Base-by-base conservation (phyloP, 1,284 basidiomycete genomes). In the Cutaneotrichosporon mucoides region DNA sequence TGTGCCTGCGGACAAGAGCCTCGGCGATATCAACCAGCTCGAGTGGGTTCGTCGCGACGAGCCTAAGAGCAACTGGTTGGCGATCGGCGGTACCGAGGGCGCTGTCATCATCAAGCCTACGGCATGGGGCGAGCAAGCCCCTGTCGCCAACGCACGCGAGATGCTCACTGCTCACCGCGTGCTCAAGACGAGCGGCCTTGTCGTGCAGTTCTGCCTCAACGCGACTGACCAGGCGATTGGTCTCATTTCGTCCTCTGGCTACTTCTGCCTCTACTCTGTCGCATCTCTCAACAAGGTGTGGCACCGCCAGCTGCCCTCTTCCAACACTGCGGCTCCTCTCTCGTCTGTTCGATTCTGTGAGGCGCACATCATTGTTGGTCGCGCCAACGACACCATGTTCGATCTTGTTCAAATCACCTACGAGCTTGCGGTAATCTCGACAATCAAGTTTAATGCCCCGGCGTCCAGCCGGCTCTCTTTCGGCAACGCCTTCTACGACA, bases 371-470 rank as follows among this genome's bases (percentile, higher is more conserved):
- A 63, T 75, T 13, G 66, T 76, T 34, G 75, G 75, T 7, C 55
- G 70, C 33, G 64, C 51, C 2, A 66, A 70, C 56, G 66, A 76
- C 56, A 71, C 72, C 6, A 46, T 62, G 43, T 69, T 68, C 51
- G 75, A 76, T 45, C 63, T 76, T 3, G 65, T 75, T 0, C 75
- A 76, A 56, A 73, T 76, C 55, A 72, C 73, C 0, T 54, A 60
- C 40, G 69, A 71, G 48, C 55, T 73, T 12, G 67, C 68, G 5
- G 64, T 75, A 11, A 59, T 76, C 5, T 65, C 73, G 1, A 67
- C 68, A 5, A 70, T 76, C 66, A 63, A 64, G 36, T 70, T 76
- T 47, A 42, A 38, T 6, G 57, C 68, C 1, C 67, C 67, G 4
- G 37, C 62, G 2, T 48, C 60, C 2, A 54, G 57, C 3, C 44